phyloP scores from a whole-genome alignment of 352 stramenopile genomes.

The Pythium vanterpoolii region DNA sequence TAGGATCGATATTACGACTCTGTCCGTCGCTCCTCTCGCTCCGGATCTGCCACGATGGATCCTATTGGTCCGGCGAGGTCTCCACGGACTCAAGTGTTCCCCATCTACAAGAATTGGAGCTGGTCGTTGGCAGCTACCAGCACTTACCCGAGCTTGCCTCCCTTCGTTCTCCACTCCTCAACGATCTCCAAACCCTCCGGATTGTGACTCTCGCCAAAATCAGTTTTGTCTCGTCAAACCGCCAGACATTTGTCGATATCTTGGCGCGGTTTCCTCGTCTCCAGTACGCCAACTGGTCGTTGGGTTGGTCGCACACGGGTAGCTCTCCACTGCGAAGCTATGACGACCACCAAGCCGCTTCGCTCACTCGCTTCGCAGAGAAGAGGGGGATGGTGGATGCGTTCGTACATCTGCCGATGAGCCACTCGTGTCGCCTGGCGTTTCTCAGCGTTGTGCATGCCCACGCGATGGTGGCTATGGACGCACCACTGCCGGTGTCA shows the following conservation, averaged over 20 bases:
- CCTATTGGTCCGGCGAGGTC: neutral
- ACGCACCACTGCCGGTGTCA: neutral
- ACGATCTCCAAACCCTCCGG: neutral
- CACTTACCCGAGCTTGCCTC: neutral
- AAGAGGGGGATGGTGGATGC: neutral
- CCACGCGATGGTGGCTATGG: neutral
- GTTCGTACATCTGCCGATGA: neutral
- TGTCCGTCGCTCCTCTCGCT: slow-evolving; percentile 1
- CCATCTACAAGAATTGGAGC: slow-evolving; percentile 3
- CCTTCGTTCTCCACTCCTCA: neutral
- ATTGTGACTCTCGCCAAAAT: neutral
- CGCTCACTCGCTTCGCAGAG: neutral
- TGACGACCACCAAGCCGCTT: neutral
- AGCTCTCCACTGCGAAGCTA: slow-evolving; percentile 1
- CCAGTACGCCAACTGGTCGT: slow-evolving; percentile 7
- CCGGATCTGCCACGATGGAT: slow-evolving; percentile 1
- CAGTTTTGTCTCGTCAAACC: neutral
- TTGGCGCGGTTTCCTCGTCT: neutral
- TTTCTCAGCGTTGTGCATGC: neutral
- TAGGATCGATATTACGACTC: neutral
- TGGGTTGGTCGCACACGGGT: neutral
- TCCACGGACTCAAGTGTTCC: too few species aligned
- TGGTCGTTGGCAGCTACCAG: neutral
- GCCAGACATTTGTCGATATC: neutral
- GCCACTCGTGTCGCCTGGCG: neutral